phyloP scores from a whole-genome alignment of 202 grass and related monocot species.

The Tripidium arundinaceum region DNA sequence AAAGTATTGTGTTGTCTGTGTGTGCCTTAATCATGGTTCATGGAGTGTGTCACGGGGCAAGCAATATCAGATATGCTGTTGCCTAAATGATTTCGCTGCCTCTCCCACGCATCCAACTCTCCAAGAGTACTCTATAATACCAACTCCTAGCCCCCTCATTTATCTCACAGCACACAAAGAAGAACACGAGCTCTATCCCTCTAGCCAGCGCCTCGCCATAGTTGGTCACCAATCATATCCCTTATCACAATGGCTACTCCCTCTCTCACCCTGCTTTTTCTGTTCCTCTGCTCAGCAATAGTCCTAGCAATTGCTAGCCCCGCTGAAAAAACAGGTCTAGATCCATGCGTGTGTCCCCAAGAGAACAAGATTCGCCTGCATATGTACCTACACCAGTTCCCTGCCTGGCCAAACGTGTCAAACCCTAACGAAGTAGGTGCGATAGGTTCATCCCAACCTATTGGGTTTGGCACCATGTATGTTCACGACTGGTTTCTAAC shows the following conservation, averaged over 20 bases:
- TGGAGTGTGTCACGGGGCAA: no score
- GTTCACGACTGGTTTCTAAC: constrained; percentile 14
- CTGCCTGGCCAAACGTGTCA: not conserved
- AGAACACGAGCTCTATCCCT: no score
- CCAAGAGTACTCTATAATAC: no score
- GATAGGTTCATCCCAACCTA: not conserved
- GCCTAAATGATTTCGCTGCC: no score
- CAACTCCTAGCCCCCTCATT: no score
- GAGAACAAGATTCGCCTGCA: not conserved
- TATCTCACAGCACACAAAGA: no score
- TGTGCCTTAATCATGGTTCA: no score
- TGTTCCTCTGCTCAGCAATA: not conserved
- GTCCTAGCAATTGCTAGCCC: not conserved
- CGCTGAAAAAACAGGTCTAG: not conserved
- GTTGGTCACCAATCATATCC: no score
- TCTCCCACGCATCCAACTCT: no score
- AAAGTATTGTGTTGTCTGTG: no score
- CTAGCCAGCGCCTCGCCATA: no score
- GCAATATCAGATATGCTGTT: no score
- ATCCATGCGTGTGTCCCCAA: not conserved
- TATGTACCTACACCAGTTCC: not conserved
- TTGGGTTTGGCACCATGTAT: not conserved
- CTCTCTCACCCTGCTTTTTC: not conserved
- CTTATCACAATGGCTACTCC: not conserved
- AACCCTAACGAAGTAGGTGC: not conserved